Conservation (phyloP, 2,329 filamentous ascomycete species). For the Colletotrichum tofieldiae region DNA sequence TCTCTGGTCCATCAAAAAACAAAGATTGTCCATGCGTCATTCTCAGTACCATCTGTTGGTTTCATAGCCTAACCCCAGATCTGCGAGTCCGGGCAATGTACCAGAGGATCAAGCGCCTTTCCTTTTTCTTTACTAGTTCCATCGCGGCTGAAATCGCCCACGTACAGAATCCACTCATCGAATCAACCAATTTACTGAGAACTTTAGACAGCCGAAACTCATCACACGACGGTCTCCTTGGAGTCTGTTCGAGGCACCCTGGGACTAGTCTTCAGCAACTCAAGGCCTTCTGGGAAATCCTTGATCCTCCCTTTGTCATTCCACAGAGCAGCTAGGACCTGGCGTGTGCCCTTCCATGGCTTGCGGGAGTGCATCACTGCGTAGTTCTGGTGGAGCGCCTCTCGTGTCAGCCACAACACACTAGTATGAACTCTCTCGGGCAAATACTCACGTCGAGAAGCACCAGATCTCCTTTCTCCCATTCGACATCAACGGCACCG, state of each 20-base stretch:
- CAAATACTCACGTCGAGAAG: slow-evolving; percentile 49
- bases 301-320: slow-evolving; percentile 48
- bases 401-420: slow-evolving; percentile 28
- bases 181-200: background rate
- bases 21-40: background rate
- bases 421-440: background rate
- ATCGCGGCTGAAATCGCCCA: background rate
- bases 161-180: background rate
- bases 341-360: slow-evolving; percentile 51
- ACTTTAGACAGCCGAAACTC: background rate
- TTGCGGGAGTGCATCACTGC: slow-evolving; percentile 53
- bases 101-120: background rate
- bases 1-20: background rate
- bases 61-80: background rate
- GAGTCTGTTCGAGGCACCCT: slow-evolving; percentile 25
- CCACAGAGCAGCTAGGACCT: slow-evolving; percentile 53
- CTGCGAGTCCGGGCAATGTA: background rate
- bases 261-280: slow-evolving; percentile 42
- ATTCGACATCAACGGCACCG: slow-evolving; percentile 48
- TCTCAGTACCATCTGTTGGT: background rate
- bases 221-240: background rate
- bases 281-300: slow-evolving; percentile 47
- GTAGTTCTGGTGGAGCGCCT: slow-evolving; percentile 48
- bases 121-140: background rate
- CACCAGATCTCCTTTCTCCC: slow-evolving; percentile 51